Conservation (phyloP, 169 alveolate species). For the Cryptosporidium sp. region DNA sequence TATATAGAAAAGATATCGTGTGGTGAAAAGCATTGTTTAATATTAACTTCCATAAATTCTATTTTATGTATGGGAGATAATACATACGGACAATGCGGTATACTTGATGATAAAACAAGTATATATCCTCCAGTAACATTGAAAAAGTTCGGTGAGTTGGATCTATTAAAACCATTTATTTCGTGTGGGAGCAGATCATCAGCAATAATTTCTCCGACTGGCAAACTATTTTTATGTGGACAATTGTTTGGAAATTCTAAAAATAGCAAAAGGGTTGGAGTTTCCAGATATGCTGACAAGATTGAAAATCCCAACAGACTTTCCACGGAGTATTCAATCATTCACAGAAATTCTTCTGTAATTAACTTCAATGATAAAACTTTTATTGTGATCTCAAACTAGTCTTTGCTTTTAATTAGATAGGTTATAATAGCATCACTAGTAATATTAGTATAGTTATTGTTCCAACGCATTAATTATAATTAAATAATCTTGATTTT, state of each 20-base stretch:
- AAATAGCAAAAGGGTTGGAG: conserved; percentile 22
- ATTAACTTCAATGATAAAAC: conserved; percentile 23
- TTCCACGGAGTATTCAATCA: conserved; percentile 39
- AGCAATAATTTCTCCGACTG: conserved; percentile 61
- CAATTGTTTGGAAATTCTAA: conserved; percentile 13
- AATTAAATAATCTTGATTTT: background rate
- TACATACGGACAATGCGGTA: conserved; percentile 71
- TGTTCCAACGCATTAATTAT: background rate
- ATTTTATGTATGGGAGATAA: conserved; percentile 64
- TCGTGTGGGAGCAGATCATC: conserved; percentile 61
- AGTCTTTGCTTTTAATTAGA: background rate
- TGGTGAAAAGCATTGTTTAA: conserved; percentile 69
- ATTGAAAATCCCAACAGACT: conserved; percentile 10
- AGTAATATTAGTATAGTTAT: background rate
- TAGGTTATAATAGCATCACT: background rate
- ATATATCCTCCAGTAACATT: conserved; percentile 44
- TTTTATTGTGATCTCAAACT: conserved; percentile 36
- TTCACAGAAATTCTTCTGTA: conserved; percentile 40
- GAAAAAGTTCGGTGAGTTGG: conserved; percentile 41
- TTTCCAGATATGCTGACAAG: conserved; percentile 56
- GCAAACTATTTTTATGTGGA: conserved; percentile 68
- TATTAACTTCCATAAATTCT: conserved; percentile 36
- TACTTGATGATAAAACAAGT: conserved; percentile 24
- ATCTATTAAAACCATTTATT: conserved; percentile 38
- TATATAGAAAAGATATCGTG: conserved; percentile 42